Conservation (phyloP, 2,329 filamentous ascomycete species). For the Canariomyces notabilis region DNA sequence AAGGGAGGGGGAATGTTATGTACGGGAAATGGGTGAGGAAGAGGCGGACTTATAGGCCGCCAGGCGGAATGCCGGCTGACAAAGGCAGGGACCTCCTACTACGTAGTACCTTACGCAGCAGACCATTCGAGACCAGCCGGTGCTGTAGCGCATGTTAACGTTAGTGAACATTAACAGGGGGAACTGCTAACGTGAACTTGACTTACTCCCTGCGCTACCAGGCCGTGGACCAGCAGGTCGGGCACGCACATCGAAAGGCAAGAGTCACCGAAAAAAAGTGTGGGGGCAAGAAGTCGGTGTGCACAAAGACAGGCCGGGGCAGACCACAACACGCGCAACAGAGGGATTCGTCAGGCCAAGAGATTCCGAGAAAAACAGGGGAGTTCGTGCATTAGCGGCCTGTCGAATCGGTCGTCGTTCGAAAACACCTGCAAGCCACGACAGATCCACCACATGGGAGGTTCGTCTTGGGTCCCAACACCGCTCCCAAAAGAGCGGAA, state of each 20-base stretch:
- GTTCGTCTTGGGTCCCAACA: constrained; percentile 11
- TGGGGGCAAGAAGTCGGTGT: constrained; percentile 13
- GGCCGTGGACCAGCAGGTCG: background rate
- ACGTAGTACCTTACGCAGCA: too few relatives aligned
- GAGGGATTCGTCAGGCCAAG: constrained; percentile 16
- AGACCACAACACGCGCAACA: constrained; percentile 12
- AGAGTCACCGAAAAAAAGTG: constrained; percentile 23
- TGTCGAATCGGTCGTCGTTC: constrained; percentile 17
- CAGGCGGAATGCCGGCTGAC: constrained; percentile 1
- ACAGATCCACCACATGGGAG: constrained; percentile 19
- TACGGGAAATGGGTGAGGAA: constrained; percentile 4
- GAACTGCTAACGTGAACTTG: too few relatives aligned
- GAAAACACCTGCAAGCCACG: constrained; percentile 22
- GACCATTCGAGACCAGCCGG: too few relatives aligned
- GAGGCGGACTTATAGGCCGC: constrained; percentile 11
- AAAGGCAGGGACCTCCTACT: background rate
- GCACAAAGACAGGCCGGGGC: constrained; percentile 28
- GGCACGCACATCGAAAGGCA: background rate
- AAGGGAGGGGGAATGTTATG: background rate
- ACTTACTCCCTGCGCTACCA: too few relatives aligned
- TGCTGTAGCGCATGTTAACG: too few relatives aligned
- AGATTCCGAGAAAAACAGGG: constrained; percentile 20
- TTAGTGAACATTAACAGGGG: too few relatives aligned
- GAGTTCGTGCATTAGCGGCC: constrained; percentile 20
- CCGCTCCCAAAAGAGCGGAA: constrained; percentile 22